Base-by-base conservation (phyloP, 140 eudicot genomes). In the Oenanthe javanica region DNA sequence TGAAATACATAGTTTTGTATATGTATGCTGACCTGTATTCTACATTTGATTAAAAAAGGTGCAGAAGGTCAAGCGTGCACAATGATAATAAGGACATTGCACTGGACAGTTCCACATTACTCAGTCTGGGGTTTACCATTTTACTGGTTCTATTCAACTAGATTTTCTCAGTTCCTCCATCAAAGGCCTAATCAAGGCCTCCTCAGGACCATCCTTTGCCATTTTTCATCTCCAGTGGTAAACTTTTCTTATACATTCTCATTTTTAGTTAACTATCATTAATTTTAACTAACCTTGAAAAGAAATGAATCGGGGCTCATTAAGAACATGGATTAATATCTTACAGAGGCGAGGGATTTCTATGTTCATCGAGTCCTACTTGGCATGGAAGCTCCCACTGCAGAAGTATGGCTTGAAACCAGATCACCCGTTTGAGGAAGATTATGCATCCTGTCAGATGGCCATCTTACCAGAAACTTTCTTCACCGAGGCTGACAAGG, bases 71-170 rank as follows among this genome's bases (percentile, higher is more conserved):
- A 90, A 83, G 78, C 90, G 2, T 95, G 99, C 83, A 95, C 97
- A 77, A 90, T 95, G 96, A 87, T 95, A 42, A 89, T 90, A 59
- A 84, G 99, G 86, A 90, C 99, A n/a, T 78, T 85, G 49, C 99
- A 95, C 80, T 92, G 99, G 99, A 95, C 90, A 9, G 97, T 92
- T 77, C 99, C 99, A 77, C 97, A 92, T 76, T 94, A 94, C 87
- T 90, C 92, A 15, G 81, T 94, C 9, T 94, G 99, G 99, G 97
- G 99, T 14, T 80, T 94, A 59, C 97, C 99, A n/a, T 94, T 94
- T 84, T 94, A 94, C 93, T 74, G 92, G 77, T 92, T 94, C 89
- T 94, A 90, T 75, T 94, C 97, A 15, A 94, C 99, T 13, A 84
- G 99, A 81, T 88, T 91, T 64, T 92, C 97, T 27, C 99, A 94